phyloP scores from a whole-genome alignment of 768 basidiomycete genomes.

The Xerocomellus amylosporus region DNA sequence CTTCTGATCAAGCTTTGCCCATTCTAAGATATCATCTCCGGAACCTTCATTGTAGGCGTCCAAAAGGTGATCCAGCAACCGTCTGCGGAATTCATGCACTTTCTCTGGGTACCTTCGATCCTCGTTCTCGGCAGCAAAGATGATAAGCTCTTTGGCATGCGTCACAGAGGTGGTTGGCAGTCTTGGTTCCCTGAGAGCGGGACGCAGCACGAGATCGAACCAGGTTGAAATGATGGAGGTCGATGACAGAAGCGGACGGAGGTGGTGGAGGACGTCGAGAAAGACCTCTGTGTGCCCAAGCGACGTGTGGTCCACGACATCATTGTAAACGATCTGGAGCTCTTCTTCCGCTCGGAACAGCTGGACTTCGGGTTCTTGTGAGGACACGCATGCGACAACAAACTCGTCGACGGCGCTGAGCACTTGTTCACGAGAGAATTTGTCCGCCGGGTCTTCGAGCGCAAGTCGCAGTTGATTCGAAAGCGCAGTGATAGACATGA shows the following conservation, averaged over 20 bases:
- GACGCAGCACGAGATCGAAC: slow-evolving; percentile 79
- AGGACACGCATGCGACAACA: slow-evolving; percentile 47
- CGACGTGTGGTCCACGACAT: slow-evolving; percentile 61
- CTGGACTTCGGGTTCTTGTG: slow-evolving; percentile 43
- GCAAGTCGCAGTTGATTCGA: slow-evolving; percentile 55
- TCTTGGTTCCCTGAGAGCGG: slow-evolving; percentile 72
- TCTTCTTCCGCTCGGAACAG: slow-evolving; percentile 61
- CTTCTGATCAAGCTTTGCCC: slow-evolving; percentile 61
- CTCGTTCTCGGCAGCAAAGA: slow-evolving; percentile 53
- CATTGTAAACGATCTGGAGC: slow-evolving; percentile 59
- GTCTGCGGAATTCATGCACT: slow-evolving; percentile 62
- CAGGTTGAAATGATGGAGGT: slow-evolving; percentile 70
- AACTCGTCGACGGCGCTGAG: slow-evolving; percentile 54
- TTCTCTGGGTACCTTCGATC: slow-evolving; percentile 46
- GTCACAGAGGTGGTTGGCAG: slow-evolving; percentile 55
- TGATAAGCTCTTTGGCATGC: slow-evolving; percentile 70
- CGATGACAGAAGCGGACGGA: slow-evolving; percentile 59
- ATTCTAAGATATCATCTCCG: slow-evolving; percentile 69
- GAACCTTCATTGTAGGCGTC: slow-evolving; percentile 77
- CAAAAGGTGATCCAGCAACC: slow-evolving; percentile 68
- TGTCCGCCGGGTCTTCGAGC: slow-evolving; percentile 54
- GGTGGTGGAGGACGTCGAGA: slow-evolving; percentile 60
- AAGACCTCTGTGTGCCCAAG: slow-evolving; percentile 64
- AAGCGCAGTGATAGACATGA: slow-evolving; percentile 39
- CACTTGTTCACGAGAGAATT: slow-evolving; percentile 47